Base-by-base conservation (phyloP, 2,329 filamentous ascomycete species). In the Magnaporthales sp. region DNA sequence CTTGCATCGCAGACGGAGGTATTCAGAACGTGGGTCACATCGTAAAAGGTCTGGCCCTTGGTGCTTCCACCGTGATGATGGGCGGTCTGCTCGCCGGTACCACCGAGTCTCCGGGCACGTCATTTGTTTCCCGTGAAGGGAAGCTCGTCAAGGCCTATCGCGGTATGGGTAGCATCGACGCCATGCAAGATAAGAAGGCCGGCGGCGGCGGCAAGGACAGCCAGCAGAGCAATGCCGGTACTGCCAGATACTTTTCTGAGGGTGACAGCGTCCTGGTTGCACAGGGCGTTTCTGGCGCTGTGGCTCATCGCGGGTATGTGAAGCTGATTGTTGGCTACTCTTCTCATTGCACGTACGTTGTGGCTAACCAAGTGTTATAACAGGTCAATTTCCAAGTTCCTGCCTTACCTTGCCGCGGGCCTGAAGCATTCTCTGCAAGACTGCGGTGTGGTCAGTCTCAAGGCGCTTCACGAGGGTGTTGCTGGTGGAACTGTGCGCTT, bases 91-190 rank as follows among this genome's bases (percentile, higher is more conserved):
- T 99, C 71, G 95, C 95, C 64, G 95, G 96, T 77, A 98, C 95
- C 70, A 97, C 94, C 58, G 95, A 99, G 81, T 98, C 94, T 51
- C 95, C 95, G 46, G 96, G 95, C 70, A 93, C 94, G 71, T 98
- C 96, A 72, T 98, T 96, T 75, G 92, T 99, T 72, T 96, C 92
- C 75, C 90, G 91, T 68, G 94, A 98, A 80, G 95, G 95, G 71
- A 96, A 98, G 85, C 89, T 99, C 66, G 94, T 99, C 79, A 99
- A 99, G 86, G 93, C 95, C 56, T 99, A 99, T 85, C 91, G 95
- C 79, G 95, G 95, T 68, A 99, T 99, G 95, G 95, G 95, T 72
- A 93, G 90, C 80, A 99, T 99, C 76, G 95, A 97, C 74, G 95
- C 95, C 72, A 99, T 99, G 95, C 93, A 98, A 81, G 94, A 98